Evolutionary conservation across 495 filamentous ascomycete species (phyloP), one percentile per base, ranked within the genome.

Genomic region (Talaromyces wortmannii): DNA sequence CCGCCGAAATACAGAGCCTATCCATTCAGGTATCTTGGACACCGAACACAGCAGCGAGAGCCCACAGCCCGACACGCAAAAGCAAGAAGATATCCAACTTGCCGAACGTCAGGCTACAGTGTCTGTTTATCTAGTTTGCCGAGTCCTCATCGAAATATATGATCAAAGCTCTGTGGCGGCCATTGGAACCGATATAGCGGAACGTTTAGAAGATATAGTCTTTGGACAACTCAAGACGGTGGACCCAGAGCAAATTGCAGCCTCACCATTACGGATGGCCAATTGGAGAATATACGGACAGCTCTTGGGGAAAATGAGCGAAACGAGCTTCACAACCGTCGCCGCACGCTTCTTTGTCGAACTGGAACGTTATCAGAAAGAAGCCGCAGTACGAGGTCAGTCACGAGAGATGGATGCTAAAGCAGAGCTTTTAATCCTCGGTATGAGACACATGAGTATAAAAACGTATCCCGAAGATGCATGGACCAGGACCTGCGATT

Each of bases 201-300:
- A 89, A 48, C 89, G 89, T 50, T 76, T 98, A 13, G 92, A 97
- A 67, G 88, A 86, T 46, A 95, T 97, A 48, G 95, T 97, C 50
- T 98, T 97, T 67, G 85, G 86, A 32, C 92, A 96, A 64, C 73
- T 98, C 15, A 91, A 89, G 63, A 85, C 82, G 15, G 86, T 89
- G n/a, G 91, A 97, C 46, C 84, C 87, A 0, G 90, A 96, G 6
- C 83, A 87, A 61, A 78, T 97, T 12, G 75, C 84, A 16, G 78
- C 80, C 10, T 96, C 90, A 2, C 83, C 89, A 5, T 79, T 96
- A 7, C 86, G 89, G 56, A 82, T 91, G 72, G 87, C 94, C 13
- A 97, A 97, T 66, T 97, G 94, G 94, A 86, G 87, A 53, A 85
- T 97, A 11, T 96, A 95, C 62, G 85, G 87, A 23, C 90, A 95